Base-by-base conservation (phyloP, 176 grass and related monocot species). In the Lolium multiflorum region DNA sequence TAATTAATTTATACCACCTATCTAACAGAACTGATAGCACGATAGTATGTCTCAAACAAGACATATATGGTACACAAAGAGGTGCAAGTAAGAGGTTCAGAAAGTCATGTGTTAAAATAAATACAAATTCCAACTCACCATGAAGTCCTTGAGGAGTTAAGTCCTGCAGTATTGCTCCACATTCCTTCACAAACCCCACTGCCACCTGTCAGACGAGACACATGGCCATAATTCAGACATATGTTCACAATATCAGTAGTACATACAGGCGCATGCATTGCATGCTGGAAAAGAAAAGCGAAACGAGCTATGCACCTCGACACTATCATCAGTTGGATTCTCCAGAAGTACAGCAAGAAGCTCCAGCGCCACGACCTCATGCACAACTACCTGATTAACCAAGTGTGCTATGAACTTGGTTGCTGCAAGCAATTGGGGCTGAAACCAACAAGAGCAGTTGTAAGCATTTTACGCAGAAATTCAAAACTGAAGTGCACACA, bases 281-380 rank as follows among this genome's bases (percentile, higher is more conserved):
- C 12, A 3, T 8, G 24, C 4, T 22, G 13, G 13, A 63, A 28
- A 28, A 24, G 64, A 37, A 13, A 17, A 18, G 7, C 8, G 55
- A 59, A 89, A 37, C 22, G 76, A 83, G 55, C 22, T 82, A 18
- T 62, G 71, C 81, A 92, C 93, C 91, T 98, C 96, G 10, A 98
- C 93, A 80, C 96, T 95, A 78, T 98, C 96, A 91, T 98, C 96
- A 38, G 93, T 94, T 48, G 96, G 96, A 82, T 98, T 98, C 82
- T 98, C 96, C 38, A 98, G 85, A 22, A 98, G 84, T 20, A 96
- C 87, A 25, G 96, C 89, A 71, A 98, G 90, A 92, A 98, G 96
- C 86, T 98, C 96, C 51, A 96, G 59, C 4, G 93, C 88, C 46
- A 98, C 82, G 5, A 98, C 72, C 82, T 98, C 96, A 67, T 94